Conservation (phyloP, 495 filamentous ascomycete genomes). For the Penicillium ucsense region DNA sequence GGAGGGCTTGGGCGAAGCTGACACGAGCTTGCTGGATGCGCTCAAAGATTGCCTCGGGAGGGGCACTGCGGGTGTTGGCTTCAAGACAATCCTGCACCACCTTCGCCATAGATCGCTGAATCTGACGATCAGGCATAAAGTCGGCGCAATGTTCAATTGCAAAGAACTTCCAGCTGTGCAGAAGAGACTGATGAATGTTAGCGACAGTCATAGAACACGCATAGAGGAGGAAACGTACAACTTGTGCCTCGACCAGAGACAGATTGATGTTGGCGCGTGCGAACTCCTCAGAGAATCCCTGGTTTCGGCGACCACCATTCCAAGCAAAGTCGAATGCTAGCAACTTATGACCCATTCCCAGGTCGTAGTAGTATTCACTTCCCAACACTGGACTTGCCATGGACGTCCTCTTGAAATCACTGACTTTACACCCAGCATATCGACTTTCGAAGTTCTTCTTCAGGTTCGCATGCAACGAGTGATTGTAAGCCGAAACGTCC, state of each 20-base stretch:
- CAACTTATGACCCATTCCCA: conserved; percentile 60
- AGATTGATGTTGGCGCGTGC: conserved; percentile 80
- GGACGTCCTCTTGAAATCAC: conserved; percentile 66
- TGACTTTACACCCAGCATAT: conserved; percentile 58
- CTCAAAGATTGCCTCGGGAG: conserved; percentile 64
- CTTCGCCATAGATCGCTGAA: conserved; percentile 56
- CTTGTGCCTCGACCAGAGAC: conserved; percentile 82
- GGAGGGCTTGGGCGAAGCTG: conserved; percentile 64
- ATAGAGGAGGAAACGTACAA: conserved; percentile 45
- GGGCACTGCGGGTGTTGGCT: conserved; percentile 54
- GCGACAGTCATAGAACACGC: neutral
- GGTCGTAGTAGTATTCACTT: conserved; percentile 68
- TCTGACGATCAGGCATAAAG: conserved; percentile 47
- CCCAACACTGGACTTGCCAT: conserved; percentile 56
- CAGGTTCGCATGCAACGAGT: conserved; percentile 74
- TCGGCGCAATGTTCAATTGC: conserved; percentile 71
- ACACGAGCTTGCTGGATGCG: conserved; percentile 59
- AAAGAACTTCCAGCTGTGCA: conserved; percentile 83
- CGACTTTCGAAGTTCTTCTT: conserved; percentile 72
- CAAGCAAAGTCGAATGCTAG: conserved; percentile 70
- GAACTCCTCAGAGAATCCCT: conserved; percentile 72
- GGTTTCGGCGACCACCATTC: conserved; percentile 48
- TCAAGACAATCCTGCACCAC: conserved; percentile 65
- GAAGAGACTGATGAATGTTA: conserved; percentile 46
- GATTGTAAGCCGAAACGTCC: conserved; percentile 65